Conservation (phyloP, 352 stramenopile species). For the Globisporangium camurandrum region DNA sequence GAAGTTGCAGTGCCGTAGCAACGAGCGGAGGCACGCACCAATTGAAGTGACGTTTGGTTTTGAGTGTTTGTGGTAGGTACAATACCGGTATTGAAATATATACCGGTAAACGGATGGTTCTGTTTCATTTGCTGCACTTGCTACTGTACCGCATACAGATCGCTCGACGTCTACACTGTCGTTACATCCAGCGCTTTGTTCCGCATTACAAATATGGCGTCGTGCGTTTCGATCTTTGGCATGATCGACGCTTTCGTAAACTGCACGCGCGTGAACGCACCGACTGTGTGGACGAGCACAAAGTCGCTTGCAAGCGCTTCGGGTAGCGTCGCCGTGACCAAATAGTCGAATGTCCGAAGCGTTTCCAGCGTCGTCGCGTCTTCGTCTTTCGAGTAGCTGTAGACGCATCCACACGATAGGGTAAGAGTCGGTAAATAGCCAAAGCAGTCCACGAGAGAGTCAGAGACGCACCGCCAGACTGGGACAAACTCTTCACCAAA, state of each 20-base stretch:
- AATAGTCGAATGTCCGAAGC: constrained; percentile 47
- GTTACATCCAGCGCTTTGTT: constrained; percentile 23
- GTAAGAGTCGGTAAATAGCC: too few relatives aligned
- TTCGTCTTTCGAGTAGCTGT: constrained; percentile 78
- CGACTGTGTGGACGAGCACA: constrained; percentile 34
- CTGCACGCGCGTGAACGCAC: constrained; percentile 38
- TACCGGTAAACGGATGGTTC: too few relatives aligned
- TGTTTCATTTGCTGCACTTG: too few relatives aligned
- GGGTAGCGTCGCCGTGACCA: constrained; percentile 46
- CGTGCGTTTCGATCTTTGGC: constrained; percentile 44
- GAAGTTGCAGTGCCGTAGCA: too few relatives aligned
- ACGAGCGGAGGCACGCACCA: too few relatives aligned
- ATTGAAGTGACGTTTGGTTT: too few relatives aligned
- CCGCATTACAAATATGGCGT: constrained; percentile 45
- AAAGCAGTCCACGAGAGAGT: neutral
- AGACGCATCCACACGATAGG: neutral
- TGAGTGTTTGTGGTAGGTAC: too few relatives aligned
- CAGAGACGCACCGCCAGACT: constrained; percentile 47
- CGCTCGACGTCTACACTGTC: too few relatives aligned
- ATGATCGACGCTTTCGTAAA: constrained; percentile 20
- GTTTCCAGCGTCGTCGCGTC: constrained; percentile 32
- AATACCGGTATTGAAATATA: too few relatives aligned
- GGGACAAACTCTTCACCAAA: constrained; percentile 73
- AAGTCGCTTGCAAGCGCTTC: constrained; percentile 30
- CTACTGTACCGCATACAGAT: too few relatives aligned